A percentile compares a stretch with the other conserved stretches of the same genome.
phyloP scores from a whole-genome alignment of 129 eudicot species.

The Pseudognaphalium luteoalbum region DNA sequence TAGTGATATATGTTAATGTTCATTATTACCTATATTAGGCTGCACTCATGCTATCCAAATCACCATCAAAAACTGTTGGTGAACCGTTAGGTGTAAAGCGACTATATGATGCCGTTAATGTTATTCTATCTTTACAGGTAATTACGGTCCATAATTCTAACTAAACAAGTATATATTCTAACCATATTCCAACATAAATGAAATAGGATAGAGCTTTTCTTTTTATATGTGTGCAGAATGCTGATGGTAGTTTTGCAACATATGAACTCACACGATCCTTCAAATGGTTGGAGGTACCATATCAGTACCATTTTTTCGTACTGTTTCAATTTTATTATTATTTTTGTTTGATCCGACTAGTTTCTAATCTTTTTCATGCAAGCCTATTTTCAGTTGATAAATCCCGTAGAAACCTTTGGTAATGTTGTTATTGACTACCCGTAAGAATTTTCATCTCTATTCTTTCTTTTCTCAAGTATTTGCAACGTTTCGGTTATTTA shows the following conservation, averaged over 20 bases:
- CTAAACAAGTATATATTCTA: too few relatives aligned
- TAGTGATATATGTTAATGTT: too few relatives aligned
- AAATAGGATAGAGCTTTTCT: not conserved
- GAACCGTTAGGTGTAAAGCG: constrained; percentile 62
- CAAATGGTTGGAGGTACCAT: constrained; percentile 80
- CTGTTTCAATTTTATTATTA: not conserved
- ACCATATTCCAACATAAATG: too few relatives aligned
- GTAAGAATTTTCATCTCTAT: not conserved
- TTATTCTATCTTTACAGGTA: constrained; percentile 84
- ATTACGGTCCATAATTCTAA: not conserved
- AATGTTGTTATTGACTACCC: constrained; percentile 43
- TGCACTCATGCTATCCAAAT: constrained; percentile 63
- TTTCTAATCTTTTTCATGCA: not conserved
- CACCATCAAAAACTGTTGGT: constrained; percentile 71
- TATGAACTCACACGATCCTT: constrained; percentile 96
- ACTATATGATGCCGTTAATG: constrained; percentile 76
- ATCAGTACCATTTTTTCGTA: constrained; percentile 20
- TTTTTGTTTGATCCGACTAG: not conserved
- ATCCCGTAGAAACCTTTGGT: constrained; percentile 97
- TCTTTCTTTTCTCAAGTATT: not conserved
- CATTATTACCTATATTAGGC: constrained; percentile 45
- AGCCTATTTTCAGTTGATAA: constrained; percentile 53
- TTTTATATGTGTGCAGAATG: constrained; percentile 50
- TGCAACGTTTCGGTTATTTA: not conserved
- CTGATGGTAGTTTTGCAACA: constrained; percentile 83